Conservation (phyloP, 225 moss, liverwort and hornwort species). For the Thuidium tamariscinum region DNA sequence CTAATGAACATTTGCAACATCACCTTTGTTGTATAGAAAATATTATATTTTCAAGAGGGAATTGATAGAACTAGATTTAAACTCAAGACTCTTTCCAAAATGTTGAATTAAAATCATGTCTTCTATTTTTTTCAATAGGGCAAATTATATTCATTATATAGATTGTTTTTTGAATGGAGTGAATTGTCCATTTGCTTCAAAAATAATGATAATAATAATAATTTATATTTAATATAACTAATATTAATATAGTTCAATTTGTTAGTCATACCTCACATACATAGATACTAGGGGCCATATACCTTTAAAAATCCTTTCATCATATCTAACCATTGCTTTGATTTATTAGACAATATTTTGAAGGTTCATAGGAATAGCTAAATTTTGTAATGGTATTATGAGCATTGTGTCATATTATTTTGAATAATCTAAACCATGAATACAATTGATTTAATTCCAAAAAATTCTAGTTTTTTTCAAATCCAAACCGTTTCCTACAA, state of each 20-base stretch:
- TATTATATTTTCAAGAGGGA: too few relatives aligned
- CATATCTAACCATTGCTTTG: not conserved
- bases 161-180: too few relatives aligned
- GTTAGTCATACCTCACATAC: not conserved
- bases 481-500: not conserved
- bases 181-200: too few relatives aligned
- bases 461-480: not conserved
- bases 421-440: not conserved
- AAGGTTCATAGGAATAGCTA: not conserved
- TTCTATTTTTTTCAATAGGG: too few relatives aligned
- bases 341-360: not conserved
- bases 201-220: too few relatives aligned
- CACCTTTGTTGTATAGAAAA: too few relatives aligned
- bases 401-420: not conserved
- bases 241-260: not conserved
- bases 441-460: accelerated
- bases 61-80: too few relatives aligned
- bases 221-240: not conserved
- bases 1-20: too few relatives aligned
- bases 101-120: not conserved
- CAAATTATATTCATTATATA: too few relatives aligned
- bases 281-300: not conserved
- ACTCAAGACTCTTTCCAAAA: too few relatives aligned
- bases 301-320: not conserved
- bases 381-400: too few relatives aligned